Base-by-base conservation (phyloP, 1,284 basidiomycete genomes). In the Porodaedalea pini region DNA sequence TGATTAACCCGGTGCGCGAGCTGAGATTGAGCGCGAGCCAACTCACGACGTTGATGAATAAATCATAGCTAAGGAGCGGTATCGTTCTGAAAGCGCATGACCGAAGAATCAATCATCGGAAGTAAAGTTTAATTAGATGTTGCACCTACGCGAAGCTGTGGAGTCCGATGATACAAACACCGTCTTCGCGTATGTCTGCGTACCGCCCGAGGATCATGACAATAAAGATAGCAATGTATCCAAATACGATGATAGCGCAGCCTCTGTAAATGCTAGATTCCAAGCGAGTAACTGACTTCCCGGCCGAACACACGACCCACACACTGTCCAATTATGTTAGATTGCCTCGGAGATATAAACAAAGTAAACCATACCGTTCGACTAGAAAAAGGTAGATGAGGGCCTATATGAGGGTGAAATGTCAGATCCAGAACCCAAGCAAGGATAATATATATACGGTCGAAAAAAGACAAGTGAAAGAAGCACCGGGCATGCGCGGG, bases 121-220 rank as follows among this genome's bases (percentile, higher is more conserved):
- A 41, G 25, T 13, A 17, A 15, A 27, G 45, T 47, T 47, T 47
- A 29, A 47, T 47, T 10, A 29, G 25, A 47, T 23, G 15, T 27
- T 48, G 25, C 29, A 64, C 67, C 51, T 50, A 68, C 51, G 74
- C 71, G 17, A 69, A 64, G 13, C 63, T 62, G 51, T 66, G 67
- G n/a, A 80, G 63, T 0, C 78, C 78, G 25, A 79, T 80, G 15
- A 75, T 63, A 59, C 79, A 80, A 0, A 67, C 65, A 4, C 71
- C 71, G 37, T 73, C 71, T 0, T 63, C 52, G 2, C 67, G 48
- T 47, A 77, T 68, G 29, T 66, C 65, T 2, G 73, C 63, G n/a
- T 75, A 68, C 3, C 75, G 70, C 71, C 73, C 73, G n/a, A 70
- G 51, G 39, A 74, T 63, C 61, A 75, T 64, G 44, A 70, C 53